Percentiles rank a stretch among this genome's conserved stretches.
These are phyloP conservation scores for Lolium multiflorum DNA, from an alignment of 176 grass and related monocot genomes.

Conservation along the genomic window DNA sequence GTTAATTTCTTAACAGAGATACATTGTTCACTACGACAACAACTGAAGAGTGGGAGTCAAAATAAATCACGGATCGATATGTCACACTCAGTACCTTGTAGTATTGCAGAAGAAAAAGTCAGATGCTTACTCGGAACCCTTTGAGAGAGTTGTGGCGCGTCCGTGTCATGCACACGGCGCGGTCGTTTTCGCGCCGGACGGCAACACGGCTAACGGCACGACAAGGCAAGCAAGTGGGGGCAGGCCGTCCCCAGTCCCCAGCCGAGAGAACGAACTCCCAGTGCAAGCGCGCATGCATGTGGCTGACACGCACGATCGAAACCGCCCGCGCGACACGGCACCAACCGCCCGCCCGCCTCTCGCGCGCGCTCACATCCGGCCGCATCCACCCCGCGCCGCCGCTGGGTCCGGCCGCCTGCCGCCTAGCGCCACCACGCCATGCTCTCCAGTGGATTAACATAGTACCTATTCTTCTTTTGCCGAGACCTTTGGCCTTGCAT, in stretches of 20 bases:
- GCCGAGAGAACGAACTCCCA: too few species aligned
- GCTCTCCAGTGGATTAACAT: not conserved
- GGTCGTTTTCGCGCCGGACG: slow-evolving; percentile 31
- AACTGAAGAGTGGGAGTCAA: too few species aligned
- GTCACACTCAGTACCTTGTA: too few species aligned
- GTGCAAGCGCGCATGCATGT: slow-evolving; percentile 35
- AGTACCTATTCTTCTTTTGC: too few species aligned
- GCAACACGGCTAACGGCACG: slow-evolving; percentile 45
- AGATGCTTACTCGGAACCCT: too few species aligned
- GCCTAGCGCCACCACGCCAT: not conserved
- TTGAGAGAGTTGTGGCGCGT: too few species aligned
- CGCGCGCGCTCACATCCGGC: not conserved
- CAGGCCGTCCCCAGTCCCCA: not conserved
- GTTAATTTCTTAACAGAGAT: too few species aligned
- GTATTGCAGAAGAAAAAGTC: too few species aligned
- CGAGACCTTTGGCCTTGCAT: too few species aligned
- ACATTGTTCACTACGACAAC: too few species aligned
- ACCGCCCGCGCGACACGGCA: slow-evolving; percentile 59
- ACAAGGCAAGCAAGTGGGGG: not conserved
- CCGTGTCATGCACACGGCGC: not conserved
- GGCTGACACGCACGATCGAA: slow-evolving; percentile 30
- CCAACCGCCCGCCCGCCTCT: slow-evolving; percentile 30
- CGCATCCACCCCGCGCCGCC: not conserved
- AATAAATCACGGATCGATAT: too few species aligned
- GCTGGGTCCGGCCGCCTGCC: not conserved